Conservation (phyloP, 805 yeast genomes). For the Lipomyces kockii region DNA sequence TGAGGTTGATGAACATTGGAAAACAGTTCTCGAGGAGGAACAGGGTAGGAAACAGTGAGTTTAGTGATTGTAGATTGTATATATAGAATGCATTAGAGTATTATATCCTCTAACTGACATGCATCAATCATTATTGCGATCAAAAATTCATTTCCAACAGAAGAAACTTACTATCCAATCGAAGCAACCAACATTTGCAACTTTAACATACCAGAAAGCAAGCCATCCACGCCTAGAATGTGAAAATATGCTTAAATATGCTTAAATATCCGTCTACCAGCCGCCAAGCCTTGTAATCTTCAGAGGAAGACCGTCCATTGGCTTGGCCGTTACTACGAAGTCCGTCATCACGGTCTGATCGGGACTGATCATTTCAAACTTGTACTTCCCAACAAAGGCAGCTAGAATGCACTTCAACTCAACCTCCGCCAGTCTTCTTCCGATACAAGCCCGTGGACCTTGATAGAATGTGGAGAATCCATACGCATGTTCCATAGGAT, state of each 20-base stretch:
- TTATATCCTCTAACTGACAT: too few relatives aligned
- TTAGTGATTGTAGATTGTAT: not conserved
- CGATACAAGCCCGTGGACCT: constrained; percentile 33
- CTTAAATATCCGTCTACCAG: constrained; percentile 4
- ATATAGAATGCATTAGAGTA: not conserved
- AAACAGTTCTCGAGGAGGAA: constrained; percentile 16
- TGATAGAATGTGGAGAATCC: constrained; percentile 29
- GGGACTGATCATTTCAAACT: constrained; percentile 16
- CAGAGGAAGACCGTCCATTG: constrained; percentile 26
- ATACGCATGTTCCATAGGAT: constrained; percentile 16
- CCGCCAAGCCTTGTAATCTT: constrained; percentile 26
- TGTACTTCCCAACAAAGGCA: constrained; percentile 22
- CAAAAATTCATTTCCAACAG: not conserved
- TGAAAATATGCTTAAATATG: not conserved
- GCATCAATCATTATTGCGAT: too few relatives aligned
- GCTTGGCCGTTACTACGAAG: constrained; percentile 24
- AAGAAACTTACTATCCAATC: not conserved
- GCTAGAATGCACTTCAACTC: constrained; percentile 26
- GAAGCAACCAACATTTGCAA: not conserved
- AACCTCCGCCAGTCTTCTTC: constrained; percentile 29
- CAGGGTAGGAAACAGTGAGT: not conserved
- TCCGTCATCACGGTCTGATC: constrained; percentile 12
- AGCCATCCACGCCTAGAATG: not conserved
- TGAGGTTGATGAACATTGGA: constrained; percentile 27
- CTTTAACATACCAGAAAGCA: not conserved